Percentiles rank a stretch among this genome's conserved stretches.
These are phyloP conservation scores for Trebouxia gelatinosa DNA, from an alignment of 163 green algal genomes.

Conservation along the genomic window DNA sequence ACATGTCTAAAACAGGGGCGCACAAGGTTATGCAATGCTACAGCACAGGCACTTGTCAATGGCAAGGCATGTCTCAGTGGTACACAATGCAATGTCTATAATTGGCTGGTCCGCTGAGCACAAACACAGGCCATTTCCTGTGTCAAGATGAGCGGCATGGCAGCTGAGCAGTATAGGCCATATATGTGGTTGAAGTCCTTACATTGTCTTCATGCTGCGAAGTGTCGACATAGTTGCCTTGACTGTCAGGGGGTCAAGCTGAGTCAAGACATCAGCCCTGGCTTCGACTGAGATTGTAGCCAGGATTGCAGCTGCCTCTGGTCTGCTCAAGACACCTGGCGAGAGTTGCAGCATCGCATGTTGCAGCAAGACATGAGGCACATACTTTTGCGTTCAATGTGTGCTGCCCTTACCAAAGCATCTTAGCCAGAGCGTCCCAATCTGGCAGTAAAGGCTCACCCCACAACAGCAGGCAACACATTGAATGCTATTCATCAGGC, in stretches of 20 bases:
- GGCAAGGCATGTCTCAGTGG: too few species aligned
- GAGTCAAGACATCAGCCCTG: slow-evolving; percentile 14
- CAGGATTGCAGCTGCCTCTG: slow-evolving; percentile 11
- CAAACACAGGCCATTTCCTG: too few species aligned
- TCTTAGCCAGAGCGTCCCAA: neutral
- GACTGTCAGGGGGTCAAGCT: slow-evolving; percentile 13
- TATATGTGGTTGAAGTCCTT: too few species aligned
- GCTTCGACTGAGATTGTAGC: neutral
- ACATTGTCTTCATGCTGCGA: neutral
- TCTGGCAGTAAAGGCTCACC: neutral
- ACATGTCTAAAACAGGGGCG: too few species aligned
- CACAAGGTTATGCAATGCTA: too few species aligned
- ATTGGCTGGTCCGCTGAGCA: too few species aligned
- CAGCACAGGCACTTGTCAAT: too few species aligned
- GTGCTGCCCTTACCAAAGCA: neutral
- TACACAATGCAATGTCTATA: too few species aligned
- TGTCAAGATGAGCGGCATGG: too few species aligned
- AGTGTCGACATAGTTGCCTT: slow-evolving; percentile 4
- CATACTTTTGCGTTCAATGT: neutral
- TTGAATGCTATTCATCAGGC: neutral
- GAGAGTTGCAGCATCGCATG: neutral
- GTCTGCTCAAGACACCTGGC: neutral
- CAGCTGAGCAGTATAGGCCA: too few species aligned
- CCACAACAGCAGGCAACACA: neutral
- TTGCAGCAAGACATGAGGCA: neutral